These are phyloP conservation scores for Candida ficus DNA, from an alignment of 805 yeast genomes.

Conservation along the genomic window DNA sequence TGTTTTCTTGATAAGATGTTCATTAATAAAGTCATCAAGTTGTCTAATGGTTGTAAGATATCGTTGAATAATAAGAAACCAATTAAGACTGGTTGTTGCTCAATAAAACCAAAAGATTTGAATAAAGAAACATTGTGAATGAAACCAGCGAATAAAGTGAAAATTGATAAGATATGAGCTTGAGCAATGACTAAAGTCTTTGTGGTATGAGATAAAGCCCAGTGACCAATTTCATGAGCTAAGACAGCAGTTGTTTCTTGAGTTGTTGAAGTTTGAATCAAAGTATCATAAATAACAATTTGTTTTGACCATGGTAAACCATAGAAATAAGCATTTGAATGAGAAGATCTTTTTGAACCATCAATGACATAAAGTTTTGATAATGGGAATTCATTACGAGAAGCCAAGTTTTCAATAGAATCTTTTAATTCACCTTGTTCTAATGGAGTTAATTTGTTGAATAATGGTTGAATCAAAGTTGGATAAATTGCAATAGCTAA, in stretches of 20 bases:
- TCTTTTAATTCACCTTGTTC: constrained; percentile 84
- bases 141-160: constrained; percentile 74
- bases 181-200: constrained; percentile 65
- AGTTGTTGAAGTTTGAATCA: constrained; percentile 71
- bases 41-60: constrained; percentile 71
- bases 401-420: constrained; percentile 77
- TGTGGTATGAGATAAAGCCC: constrained; percentile 89
- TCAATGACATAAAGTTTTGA: constrained; percentile 83
- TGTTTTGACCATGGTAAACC: constrained; percentile 97
- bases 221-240: constrained; percentile 99
- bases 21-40: constrained; percentile 58
- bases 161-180: constrained; percentile 55
- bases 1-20: constrained; percentile 75
- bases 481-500: constrained; percentile 75
- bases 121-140: constrained; percentile 75
- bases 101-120: constrained; percentile 68
- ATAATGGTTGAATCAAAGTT: constrained; percentile 83
- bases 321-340: constrained; percentile 93
- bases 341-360: constrained; percentile 95
- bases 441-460: constrained; percentile 86
- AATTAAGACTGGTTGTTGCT: constrained; percentile 64
- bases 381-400: constrained; percentile 76
- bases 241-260: constrained; percentile 88
- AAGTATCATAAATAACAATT: constrained; percentile 89
- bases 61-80: constrained; percentile 81